Conservation (phyloP, 2,329 filamentous ascomycete species). For the Thermoascus crustaceus region DNA sequence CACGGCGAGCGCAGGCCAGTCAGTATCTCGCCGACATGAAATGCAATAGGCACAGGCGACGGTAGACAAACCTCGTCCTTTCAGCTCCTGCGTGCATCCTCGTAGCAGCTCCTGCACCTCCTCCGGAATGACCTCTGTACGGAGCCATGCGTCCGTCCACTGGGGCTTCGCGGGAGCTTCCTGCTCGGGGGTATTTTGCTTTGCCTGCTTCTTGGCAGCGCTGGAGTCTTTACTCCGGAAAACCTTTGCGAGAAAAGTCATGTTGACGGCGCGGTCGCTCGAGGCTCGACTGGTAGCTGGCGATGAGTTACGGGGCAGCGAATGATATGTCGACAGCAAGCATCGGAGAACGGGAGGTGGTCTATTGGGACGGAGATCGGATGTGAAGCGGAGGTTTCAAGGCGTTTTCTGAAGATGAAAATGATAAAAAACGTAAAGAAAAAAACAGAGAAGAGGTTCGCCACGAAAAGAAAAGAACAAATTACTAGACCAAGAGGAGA, state of each 20-base stretch:
- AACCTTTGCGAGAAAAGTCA: constrained; percentile 53
- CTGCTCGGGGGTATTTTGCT: constrained; percentile 43
- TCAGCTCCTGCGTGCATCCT: constrained; percentile 82
- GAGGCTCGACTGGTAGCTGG: neutral
- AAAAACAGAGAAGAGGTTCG: too few species aligned
- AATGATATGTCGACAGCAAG: too few species aligned
- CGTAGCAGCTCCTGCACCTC: constrained; percentile 83
- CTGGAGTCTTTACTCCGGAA: constrained; percentile 69
- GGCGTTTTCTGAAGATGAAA: too few species aligned
- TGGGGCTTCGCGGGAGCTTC: constrained; percentile 59
- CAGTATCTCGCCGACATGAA: constrained; percentile 11
- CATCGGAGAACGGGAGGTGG: too few species aligned
- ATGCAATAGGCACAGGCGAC: constrained; percentile 14
- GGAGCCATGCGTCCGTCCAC: constrained; percentile 83
- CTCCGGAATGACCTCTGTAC: constrained; percentile 73
- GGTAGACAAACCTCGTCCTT: constrained; percentile 71
- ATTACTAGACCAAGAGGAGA: too few species aligned
- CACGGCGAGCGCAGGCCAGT: constrained; percentile 9
- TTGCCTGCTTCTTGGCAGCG: constrained; percentile 52
- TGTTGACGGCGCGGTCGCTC: constrained; percentile 20
- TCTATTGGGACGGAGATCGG: neutral
- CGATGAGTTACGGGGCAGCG: neutral
- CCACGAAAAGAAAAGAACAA: too few species aligned
- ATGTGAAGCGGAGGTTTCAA: too few species aligned
- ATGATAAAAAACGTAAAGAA: too few species aligned